Evolutionary conservation across 805 yeast genomes (phyloP).

Genomic region (Geotrichum ghanense): DNA sequence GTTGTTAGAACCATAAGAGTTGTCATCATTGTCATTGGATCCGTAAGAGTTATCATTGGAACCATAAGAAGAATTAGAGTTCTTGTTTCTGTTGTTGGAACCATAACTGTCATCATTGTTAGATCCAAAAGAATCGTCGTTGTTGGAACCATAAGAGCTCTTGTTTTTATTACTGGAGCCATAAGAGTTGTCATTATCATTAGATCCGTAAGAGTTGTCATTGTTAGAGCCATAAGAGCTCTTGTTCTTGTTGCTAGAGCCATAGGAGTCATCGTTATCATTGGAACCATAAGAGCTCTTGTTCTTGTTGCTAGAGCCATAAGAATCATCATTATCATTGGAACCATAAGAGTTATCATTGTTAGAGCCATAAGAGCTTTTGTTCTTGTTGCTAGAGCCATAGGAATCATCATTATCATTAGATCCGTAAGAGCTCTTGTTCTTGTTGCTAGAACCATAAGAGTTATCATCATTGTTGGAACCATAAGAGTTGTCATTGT

Average conservation of each 20-base stretch:
- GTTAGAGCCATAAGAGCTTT: slow-evolving; percentile 3
- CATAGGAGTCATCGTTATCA: slow-evolving; percentile 7
- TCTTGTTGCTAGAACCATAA: slow-evolving; percentile 5
- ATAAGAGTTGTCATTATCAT: slow-evolving; percentile 2
- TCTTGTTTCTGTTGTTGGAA: not conserved
- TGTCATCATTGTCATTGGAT: not conserved
- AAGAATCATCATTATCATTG: slow-evolving; percentile 1
- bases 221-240: slow-evolving; percentile 3
- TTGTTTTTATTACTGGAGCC: slow-evolving; percentile 3
- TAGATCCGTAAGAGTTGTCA: slow-evolving; percentile 5
- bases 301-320: slow-evolving; percentile 2
- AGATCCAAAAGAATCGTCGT: not conserved
- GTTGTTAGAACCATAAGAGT: not conserved
- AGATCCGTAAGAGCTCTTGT: too few species aligned
- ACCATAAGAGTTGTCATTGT: slow-evolving; percentile 5
- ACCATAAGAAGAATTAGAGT: slow-evolving; percentile 1
- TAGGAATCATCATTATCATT: slow-evolving; percentile 4
- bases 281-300: slow-evolving; percentile 3
- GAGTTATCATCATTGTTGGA: slow-evolving; percentile 4
- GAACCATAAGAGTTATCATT: slow-evolving; percentile 4
- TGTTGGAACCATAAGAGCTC: slow-evolving; percentile 7
- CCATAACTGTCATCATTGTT: slow-evolving; percentile 2
- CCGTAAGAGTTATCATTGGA: not conserved
- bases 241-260: slow-evolving; percentile 3
- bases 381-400: slow-evolving; percentile 5